Evolutionary conservation across 2,329 filamentous ascomycete genomes (phyloP).

Genomic region (Mycosphaerella arachidis): DNA sequence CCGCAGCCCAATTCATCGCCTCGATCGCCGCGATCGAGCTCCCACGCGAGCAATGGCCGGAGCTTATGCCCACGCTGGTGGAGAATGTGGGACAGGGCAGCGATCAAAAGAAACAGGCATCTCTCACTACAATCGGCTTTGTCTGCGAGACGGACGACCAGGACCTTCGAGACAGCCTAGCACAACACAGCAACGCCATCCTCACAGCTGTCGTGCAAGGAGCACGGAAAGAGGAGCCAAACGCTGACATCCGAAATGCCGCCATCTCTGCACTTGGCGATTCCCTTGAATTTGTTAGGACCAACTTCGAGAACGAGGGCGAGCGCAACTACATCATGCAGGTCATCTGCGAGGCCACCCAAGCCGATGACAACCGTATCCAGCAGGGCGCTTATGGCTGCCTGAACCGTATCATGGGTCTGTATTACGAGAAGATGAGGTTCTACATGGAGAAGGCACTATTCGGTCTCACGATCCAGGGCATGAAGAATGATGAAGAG

Average conservation of each 20-base stretch:
- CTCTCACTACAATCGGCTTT: conserved; percentile 93
- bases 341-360: conserved; percentile 97
- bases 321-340: conserved; percentile 99
- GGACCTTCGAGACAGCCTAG: conserved; percentile 75
- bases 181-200: conserved; percentile 92
- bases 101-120: conserved; percentile 88
- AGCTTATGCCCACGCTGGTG: conserved; percentile 83
- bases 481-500: conserved; percentile 97
- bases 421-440: conserved; percentile 99
- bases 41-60: conserved; percentile 86
- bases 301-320: conserved; percentile 98
- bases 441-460: conserved; percentile 99
- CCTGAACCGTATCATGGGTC: conserved; percentile 94
- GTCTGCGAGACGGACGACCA: conserved; percentile 93
- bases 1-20: conserved; percentile 90
- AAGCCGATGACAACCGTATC: conserved; percentile 84
- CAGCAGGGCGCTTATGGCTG: conserved; percentile 96
- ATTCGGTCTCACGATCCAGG: conserved; percentile 93
- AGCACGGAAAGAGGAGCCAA: conserved; percentile 91
- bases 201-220: conserved; percentile 96
- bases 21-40: conserved; percentile 93
- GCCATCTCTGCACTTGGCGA: conserved; percentile 93
- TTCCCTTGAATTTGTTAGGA: conserved; percentile 93
- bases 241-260: conserved; percentile 82
- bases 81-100: conserved; percentile 85